Conservation (phyloP, 2,329 filamentous ascomycete genomes). For the Sphaerulina musiva region DNA sequence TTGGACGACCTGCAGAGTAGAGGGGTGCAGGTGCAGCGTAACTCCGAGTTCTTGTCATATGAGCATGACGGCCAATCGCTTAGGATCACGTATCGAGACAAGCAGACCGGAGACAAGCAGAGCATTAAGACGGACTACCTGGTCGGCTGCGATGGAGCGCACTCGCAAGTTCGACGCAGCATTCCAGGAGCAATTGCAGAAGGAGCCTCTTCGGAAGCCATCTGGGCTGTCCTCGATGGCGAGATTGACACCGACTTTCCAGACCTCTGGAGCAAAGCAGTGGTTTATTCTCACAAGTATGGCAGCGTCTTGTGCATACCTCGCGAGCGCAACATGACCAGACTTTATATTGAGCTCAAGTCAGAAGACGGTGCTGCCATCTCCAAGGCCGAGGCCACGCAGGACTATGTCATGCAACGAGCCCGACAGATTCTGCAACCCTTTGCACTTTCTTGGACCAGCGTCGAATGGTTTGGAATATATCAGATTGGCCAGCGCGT, state of each 20-base stretch:
- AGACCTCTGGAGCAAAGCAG: slow-evolving; percentile 67
- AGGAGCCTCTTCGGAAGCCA: slow-evolving; percentile 48
- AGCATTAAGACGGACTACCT: slow-evolving; percentile 56
- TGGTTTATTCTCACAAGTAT: slow-evolving; percentile 59
- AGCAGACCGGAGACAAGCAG: slow-evolving; percentile 34
- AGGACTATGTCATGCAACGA: slow-evolving; percentile 65
- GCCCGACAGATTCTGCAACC: slow-evolving; percentile 46
- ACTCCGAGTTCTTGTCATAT: slow-evolving; percentile 54
- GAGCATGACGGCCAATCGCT: slow-evolving; percentile 39
- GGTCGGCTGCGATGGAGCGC: slow-evolving; percentile 66
- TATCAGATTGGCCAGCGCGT: slow-evolving; percentile 69
- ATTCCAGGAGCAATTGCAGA: slow-evolving; percentile 49
- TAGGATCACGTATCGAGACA: slow-evolving; percentile 39
- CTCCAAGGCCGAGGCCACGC: slow-evolving; percentile 39
- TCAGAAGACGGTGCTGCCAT: slow-evolving; percentile 32
- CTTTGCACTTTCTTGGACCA: slow-evolving; percentile 42
- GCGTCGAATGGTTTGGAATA: slow-evolving; percentile 47
- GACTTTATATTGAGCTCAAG: slow-evolving; percentile 49
- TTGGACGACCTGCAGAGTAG: slow-evolving; percentile 61
- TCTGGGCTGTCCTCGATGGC: slow-evolving; percentile 68
- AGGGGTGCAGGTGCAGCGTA: slow-evolving; percentile 57
- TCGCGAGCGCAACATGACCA: slow-evolving; percentile 65
- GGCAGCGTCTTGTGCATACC: slow-evolving; percentile 70
- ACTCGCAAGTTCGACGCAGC: slow-evolving; percentile 61
- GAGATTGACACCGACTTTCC: slow-evolving; percentile 66